Evolutionary conservation across 2,329 filamentous ascomycete species (phyloP), one percentile per base, ranked within the genome.

Genomic region (Diaporthe sp.): DNA sequence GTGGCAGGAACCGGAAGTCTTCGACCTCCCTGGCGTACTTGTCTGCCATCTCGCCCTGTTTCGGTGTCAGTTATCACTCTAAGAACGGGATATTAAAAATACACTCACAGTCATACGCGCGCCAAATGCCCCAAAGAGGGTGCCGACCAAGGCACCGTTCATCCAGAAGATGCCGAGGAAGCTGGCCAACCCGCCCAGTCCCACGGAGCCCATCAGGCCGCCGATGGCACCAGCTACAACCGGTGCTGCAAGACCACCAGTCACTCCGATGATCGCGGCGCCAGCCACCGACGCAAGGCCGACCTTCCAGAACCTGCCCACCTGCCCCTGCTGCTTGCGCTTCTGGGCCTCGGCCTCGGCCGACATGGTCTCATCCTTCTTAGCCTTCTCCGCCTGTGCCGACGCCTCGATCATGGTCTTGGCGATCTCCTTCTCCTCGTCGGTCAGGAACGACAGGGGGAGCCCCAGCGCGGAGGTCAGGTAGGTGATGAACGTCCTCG

Each of bases 181-280:
- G 55, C 93, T 94, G 4, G 94, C 95, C 3, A 97, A 94, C 0
- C 94, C 94, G 30, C 95, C 96, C 0, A 98, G 86, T 0, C 96
- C 96, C 1, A 98, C 88, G 0, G 94, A 94, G 19, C 95, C 94
- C 90, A 98, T 94, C 2, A 98, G 88, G 0, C 93, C 92, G 3
- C 95, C 95, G 19, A 98, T 88, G 0, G 95, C 95, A 5, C 95
- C 95, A 5, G 96, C 96, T 19, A 98, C 93, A 0, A 97, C 86
- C 0, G 96, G 96, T 0, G 96, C 95, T 1, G 96, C 96, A n/a
- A 98, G 87, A 2, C 96, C 96, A 25, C 96, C 96, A 0, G 95
- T 98, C 4, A 98, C 90, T 8, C 96, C 96, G n/a, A 98, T 96
- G 1, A 98, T 86, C 0, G 94, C 94, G 1, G 96, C 96, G 15